Base-by-base conservation (phyloP, 176 grass and related monocot genomes). In the Saccharum officinarum region DNA sequence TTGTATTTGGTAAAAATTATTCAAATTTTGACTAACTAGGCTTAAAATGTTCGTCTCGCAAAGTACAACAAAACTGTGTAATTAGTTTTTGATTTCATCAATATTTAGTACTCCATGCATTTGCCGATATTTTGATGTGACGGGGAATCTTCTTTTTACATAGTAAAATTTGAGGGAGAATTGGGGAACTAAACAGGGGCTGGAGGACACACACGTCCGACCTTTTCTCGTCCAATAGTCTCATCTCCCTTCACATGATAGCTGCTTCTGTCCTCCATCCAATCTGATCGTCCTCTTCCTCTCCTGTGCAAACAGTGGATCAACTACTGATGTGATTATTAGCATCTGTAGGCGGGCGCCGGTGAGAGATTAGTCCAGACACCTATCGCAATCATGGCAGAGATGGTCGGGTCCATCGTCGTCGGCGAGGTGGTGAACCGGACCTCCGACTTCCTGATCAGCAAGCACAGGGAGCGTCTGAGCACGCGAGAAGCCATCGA, bases 321-420 rank as follows among this genome's bases (percentile, higher is more conserved):
- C 39, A 9, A 13, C 17, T 18, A 6, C 61, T 33, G 61, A 66
- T 47, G 40, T 65, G 61, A 34, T 80, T 61, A 13, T 10, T 4
- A 10, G 7, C 9, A 7, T 1, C 20, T 59, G n/a, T 62, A 12
- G 23, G 57, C 57, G 8, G 5, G 15, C 11, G 77, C 60, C 60
- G 25, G 60, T 30, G 18, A 37, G 77, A 62, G 12, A 14, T 12
- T 0, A 46, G 15, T 41, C 39, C 4, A 30, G 26, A 28, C 10
- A 22, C 8, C 3, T 1, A 10, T 11, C 8, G 39, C 39, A 10
- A 28, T 3, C 2, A 83, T 83, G 69, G 69, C 69, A 1, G 80
- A 73, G 80, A 83, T 83, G 68, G 37, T 73, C 2, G 80, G 80
- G 4, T 83, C 81, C 26, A 4, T 83, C 17, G 69, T 83, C 26